Conservation (phyloP, 495 filamentous ascomycete genomes). For the Podospora didyma region DNA sequence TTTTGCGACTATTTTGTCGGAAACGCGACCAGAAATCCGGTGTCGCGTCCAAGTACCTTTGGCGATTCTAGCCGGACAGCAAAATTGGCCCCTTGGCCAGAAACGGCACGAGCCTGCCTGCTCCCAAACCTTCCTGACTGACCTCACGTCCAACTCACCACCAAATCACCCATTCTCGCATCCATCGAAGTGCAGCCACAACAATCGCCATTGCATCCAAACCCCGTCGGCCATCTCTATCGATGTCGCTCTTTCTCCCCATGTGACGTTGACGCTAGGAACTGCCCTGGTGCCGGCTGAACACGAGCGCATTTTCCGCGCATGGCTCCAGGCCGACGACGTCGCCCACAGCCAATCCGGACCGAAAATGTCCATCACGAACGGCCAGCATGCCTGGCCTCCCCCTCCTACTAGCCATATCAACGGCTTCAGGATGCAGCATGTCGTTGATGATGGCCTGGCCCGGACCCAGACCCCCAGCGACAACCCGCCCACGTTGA, state of each 20-base stretch:
- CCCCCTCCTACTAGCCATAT: conserved; percentile 30
- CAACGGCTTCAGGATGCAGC: conserved; percentile 30
- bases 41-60: not conserved
- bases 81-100: conserved; percentile 28
- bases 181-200: conserved; percentile 38
- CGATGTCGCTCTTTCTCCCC: conserved; percentile 35
- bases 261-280: conserved; percentile 35
- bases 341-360: conserved; percentile 29
- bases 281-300: conserved; percentile 36
- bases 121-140: conserved; percentile 34
- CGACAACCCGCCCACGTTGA: conserved; percentile 33
- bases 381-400: conserved; percentile 47
- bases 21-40: not conserved
- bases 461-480: conserved; percentile 32
- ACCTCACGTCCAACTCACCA: conserved; percentile 39
- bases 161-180: conserved; percentile 34
- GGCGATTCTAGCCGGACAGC: conserved; percentile 4
- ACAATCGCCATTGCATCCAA: conserved; percentile 29
- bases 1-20: not conserved
- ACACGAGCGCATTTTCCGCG: conserved; percentile 44
- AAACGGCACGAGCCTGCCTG: conserved; percentile 27
- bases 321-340: conserved; percentile 43
- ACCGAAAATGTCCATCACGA: conserved; percentile 47
- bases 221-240: conserved; percentile 34
- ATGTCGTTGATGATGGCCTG: conserved; percentile 34